These are phyloP conservation scores for Triticum dicoccoides DNA, from an alignment of 176 grass and related monocot species.

Conservation along the genomic window DNA sequence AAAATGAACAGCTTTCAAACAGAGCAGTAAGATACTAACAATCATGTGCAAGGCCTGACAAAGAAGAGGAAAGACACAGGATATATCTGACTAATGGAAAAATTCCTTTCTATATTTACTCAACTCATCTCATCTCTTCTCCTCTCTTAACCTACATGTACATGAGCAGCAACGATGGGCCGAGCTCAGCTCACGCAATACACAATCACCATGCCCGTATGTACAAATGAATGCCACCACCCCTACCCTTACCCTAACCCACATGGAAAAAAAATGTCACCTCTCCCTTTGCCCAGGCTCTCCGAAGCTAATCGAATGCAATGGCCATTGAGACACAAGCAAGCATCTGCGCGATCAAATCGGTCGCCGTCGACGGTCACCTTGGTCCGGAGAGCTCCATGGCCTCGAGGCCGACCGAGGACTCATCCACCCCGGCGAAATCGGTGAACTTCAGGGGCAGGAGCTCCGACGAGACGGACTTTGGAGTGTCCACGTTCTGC, in stretches of 20 bases:
- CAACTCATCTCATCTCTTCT: conserved; percentile 41
- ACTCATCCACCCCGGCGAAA: conserved; percentile 53
- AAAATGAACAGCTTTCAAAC: not conserved
- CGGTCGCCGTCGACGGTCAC: not conserved
- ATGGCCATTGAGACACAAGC: not conserved
- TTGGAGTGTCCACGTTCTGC: conserved; percentile 52
- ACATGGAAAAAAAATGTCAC: not conserved
- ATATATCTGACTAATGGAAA: not conserved
- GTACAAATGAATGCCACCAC: conserved; percentile 53
- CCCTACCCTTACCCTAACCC: conserved; percentile 21
- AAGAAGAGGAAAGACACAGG: no score
- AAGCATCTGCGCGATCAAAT: not conserved
- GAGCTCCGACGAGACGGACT: conserved; percentile 60
- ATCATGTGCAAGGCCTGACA: no score
- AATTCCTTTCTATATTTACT: conserved; percentile 45
- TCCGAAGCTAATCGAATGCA: not conserved
- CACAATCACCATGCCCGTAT: conserved; percentile 19
- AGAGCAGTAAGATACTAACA: not conserved
- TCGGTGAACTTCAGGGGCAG: conserved; percentile 68
- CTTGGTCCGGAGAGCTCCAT: conserved; percentile 95
- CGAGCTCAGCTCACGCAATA: conserved; percentile 21
- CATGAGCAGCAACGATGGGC: conserved; percentile 45
- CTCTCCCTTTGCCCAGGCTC: not conserved
- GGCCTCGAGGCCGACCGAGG: conserved; percentile 76
- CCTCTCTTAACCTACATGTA: conserved; percentile 39